Base-by-base conservation (phyloP, 805 yeast genomes). In the Komagataella ulmi region DNA sequence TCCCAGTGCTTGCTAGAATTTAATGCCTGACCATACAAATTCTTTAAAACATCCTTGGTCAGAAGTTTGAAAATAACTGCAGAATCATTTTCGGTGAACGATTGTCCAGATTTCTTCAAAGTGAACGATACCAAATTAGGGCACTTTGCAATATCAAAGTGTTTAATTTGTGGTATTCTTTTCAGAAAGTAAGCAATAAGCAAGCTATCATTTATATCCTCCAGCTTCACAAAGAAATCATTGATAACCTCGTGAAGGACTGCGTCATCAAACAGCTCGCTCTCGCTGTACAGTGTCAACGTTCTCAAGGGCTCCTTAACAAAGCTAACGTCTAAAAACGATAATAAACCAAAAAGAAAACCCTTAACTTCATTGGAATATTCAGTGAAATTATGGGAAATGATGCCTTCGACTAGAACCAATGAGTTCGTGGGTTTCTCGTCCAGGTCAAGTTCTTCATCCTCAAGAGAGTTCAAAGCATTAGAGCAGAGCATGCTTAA, bases 271-370 rank as follows among this genome's bases (percentile, higher is more conserved):
- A 58, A 54, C 2, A 62, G 51, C 1, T 51, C 50, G 12, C 66
- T 61, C 17, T 63, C 59, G 17, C 74, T 55, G 50, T 67, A 72
- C 6, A 57, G 51, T 2, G 60, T 55, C 46, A 76, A 51, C 3
- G 73, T 54, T 1, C 55, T 50, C 12, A 74, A 55, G 2, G 73
- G 69, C 7, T 51, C 48, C 3, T 65, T 69, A 49, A 65, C 57
- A 17, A 63, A 61, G 0, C 53, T 48, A 5, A 63, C 57, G 0
- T 68, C 62, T 5, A 73, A 53, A 54, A 61, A 61, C 1, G 60
- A 56, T 3, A 74, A 70, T 6, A 76, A 17, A 14, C 64, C 65
- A 17, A 57, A 57, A 17, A 75, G 54, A 46, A 74, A 65, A 3
- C 59, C 58, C 0, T 59, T 56, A 1, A 79, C 59, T n/a, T 61